Conservation (phyloP, 352 stramenopile genomes). For the Globisporangium uncinulatum region DNA sequence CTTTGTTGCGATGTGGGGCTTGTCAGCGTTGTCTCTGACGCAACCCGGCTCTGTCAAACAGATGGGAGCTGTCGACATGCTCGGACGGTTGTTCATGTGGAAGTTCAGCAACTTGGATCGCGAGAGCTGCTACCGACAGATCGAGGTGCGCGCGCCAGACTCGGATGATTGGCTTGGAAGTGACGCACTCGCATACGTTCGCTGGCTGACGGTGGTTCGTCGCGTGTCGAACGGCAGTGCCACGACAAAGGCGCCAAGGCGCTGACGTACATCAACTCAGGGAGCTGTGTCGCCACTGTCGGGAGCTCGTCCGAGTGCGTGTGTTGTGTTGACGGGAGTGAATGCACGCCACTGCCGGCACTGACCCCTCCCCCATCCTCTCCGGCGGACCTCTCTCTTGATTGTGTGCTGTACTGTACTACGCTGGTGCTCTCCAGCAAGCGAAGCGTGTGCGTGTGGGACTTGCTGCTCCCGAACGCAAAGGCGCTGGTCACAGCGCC, state of each 20-base stretch:
- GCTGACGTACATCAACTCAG: slow-evolving; percentile 77
- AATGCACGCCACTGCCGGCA: no score
- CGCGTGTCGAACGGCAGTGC: slow-evolving; percentile 25
- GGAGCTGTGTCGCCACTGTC: slow-evolving; percentile 65
- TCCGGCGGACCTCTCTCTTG: no score
- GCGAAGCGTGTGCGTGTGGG: slow-evolving; percentile 80
- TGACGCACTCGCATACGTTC: no score
- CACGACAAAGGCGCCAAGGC: slow-evolving; percentile 83
- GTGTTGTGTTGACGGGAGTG: not conserved
- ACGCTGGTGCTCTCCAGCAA: slow-evolving; percentile 33
- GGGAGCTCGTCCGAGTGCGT: slow-evolving; percentile 73
- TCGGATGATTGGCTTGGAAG: no score
- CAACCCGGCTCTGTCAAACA: slow-evolving; percentile 13
- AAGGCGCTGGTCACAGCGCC: slow-evolving; percentile 69
- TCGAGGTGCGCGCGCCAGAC: slow-evolving; percentile 30
- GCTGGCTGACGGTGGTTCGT: no score
- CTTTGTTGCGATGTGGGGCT: not conserved
- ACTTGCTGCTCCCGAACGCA: slow-evolving; percentile 65
- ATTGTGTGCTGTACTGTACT: not conserved
- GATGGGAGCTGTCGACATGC: slow-evolving; percentile 73
- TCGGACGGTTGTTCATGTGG: slow-evolving; percentile 71
- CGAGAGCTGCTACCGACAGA: slow-evolving; percentile 54
- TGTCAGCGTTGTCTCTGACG: not conserved
- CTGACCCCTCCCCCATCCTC: not conserved
- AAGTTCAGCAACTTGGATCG: slow-evolving; percentile 76